Conservation (phyloP, 257 asterid species). For the Capsicum baccatum region DNA sequence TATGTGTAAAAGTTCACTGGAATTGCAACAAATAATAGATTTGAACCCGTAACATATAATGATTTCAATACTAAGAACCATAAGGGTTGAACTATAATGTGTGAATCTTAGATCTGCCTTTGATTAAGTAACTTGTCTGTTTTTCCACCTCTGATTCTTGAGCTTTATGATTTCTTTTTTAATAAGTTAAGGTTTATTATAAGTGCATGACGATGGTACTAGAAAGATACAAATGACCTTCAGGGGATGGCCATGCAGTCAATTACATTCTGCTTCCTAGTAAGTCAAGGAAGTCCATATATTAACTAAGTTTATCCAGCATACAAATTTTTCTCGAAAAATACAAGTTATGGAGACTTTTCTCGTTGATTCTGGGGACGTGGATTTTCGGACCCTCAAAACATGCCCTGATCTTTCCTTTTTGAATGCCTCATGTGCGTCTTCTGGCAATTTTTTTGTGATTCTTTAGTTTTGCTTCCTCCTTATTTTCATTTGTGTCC, state of each 20-base stretch:
- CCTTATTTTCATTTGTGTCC: background rate
- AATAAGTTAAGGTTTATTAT: background rate
- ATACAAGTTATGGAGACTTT: background rate
- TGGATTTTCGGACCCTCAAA: background rate
- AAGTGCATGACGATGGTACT: background rate
- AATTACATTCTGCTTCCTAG: background rate
- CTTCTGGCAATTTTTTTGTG: background rate
- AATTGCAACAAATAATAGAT: background rate
- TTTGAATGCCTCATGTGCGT: background rate
- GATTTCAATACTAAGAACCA: background rate
- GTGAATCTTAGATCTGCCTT: background rate
- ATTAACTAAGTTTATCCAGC: background rate
- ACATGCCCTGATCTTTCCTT: background rate
- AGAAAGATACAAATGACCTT: background rate
- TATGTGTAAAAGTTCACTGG: background rate
- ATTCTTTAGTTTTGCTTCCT: conserved; percentile 6
- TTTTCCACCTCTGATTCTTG: background rate
- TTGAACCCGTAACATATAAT: background rate
- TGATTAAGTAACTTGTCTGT: background rate
- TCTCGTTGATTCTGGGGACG: background rate
- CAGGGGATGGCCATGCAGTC: background rate
- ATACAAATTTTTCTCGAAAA: background rate
- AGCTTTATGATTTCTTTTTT: background rate
- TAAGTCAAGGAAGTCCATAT: background rate
- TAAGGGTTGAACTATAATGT: background rate